Evolutionary conservation across 352 stramenopile species (phyloP), one percentile per base, ranked within the genome.

Genomic region (Phytophthora europaea): DNA sequence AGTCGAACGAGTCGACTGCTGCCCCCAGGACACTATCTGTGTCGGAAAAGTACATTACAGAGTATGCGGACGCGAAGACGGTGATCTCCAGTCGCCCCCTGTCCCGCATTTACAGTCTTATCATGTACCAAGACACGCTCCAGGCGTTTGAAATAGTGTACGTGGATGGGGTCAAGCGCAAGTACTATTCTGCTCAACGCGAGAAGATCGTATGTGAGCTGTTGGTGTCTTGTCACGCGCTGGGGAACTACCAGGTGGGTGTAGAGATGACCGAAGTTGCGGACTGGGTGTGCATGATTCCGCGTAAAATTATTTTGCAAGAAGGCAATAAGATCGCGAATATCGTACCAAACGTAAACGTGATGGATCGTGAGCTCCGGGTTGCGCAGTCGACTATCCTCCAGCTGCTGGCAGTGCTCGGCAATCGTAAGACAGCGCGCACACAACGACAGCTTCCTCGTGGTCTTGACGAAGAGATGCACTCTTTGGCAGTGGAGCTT

Each of bases 171-270:
- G 73, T 96, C 22, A 85, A 77, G 6, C 82, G 90, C 16, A 92
- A 82, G 23, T 96, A 94, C 47, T 84, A 82, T 53, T 90, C 81
- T 6, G 57, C 79, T 1, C 83, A 93, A 28, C 75, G 84, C 8
- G 90, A 96, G 38, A 91, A 90, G 50, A 91, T 96, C 23, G 75
- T 96, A 28, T 88, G 76, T 36, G 88, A 96, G 64, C 57, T 96
- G 6, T 38, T 96, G 47, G 72, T 84, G 18, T 94, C 88, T 18
- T 96, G 88, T 45, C 83, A 91, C n/a, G 85, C 90, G 2, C 56
- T 93, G 16, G 87, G 88, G 1, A 95, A 93, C 31, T 70, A 75
- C 22, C 87, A 94, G 55, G 86, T 94, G 8, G 83, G 88, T 10
- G 75, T 95, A 28, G 78, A 89, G 22, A 80, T 78, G 36, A 74